Conservation (phyloP, 1,139 yeast genomes). For the Lodderomyces elongisporus region DNA sequence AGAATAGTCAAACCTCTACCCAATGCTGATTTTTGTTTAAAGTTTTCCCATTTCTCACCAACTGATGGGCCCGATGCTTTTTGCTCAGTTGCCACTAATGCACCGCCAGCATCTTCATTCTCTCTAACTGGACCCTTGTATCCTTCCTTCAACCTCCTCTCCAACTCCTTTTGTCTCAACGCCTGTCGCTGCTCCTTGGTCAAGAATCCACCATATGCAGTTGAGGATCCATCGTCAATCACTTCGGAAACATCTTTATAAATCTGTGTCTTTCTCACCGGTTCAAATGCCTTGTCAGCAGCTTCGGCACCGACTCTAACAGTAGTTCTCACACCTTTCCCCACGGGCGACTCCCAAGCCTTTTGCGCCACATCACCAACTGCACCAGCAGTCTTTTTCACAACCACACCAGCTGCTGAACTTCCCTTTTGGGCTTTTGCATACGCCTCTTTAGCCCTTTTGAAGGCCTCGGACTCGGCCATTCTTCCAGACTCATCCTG, state of each 20-base stretch:
- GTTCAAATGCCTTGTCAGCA: slow-evolving; percentile 85
- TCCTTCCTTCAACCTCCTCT: slow-evolving; percentile 45
- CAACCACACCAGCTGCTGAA: slow-evolving; percentile 78
- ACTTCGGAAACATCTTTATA: slow-evolving; percentile 87
- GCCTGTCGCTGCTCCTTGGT: slow-evolving; percentile 74
- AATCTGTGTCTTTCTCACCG: slow-evolving; percentile 85
- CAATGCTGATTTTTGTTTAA: slow-evolving; percentile 61
- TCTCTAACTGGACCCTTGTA: slow-evolving; percentile 68
- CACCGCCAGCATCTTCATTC: slow-evolving; percentile 83
- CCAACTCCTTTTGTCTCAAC: slow-evolving; percentile 67
- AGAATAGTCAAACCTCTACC: slow-evolving; percentile 63
- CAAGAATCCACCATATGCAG: slow-evolving; percentile 90
- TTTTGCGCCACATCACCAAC: slow-evolving; percentile 85
- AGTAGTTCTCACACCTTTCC: slow-evolving; percentile 79
- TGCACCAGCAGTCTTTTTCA: slow-evolving; percentile 87
- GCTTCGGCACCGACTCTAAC: slow-evolving; percentile 76
- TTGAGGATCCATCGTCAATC: slow-evolving; percentile 85
- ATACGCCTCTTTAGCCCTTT: slow-evolving; percentile 88
- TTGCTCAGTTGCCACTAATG: slow-evolving; percentile 76
- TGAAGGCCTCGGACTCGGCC: slow-evolving; percentile 92
- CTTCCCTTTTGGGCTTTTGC: slow-evolving; percentile 77
- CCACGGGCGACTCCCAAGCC: slow-evolving; percentile 97
- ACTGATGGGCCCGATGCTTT: slow-evolving; percentile 69
- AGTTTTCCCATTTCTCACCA: slow-evolving; percentile 63
- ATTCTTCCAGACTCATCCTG: slow-evolving; percentile 95